Evolutionary conservation across 163 green algal species (phyloP).

Genomic region (Chlamydomonas reinhardtii): DNA sequence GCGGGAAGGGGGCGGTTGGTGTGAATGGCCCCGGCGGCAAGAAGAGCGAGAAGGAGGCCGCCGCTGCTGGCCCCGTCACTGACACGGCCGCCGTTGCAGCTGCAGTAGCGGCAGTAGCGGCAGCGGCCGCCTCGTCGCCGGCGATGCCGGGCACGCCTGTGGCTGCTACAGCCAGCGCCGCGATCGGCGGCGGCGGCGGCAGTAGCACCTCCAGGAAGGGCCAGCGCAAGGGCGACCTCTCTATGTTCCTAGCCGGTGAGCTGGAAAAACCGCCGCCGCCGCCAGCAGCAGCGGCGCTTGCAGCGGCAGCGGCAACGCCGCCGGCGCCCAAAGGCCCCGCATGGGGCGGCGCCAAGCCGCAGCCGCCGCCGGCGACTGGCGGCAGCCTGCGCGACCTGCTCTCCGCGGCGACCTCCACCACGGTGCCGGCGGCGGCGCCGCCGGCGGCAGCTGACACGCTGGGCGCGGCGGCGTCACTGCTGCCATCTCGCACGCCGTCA

Average conservation of each 20-base stretch:
- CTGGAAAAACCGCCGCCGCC: constrained; percentile 42
- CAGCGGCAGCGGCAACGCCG: not conserved
- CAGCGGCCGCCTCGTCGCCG: not conserved
- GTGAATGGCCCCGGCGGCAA: not conserved
- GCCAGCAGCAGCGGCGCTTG: not conserved
- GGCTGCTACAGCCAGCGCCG: too few species aligned
- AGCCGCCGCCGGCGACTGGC: not conserved
- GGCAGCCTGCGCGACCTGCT: constrained; percentile 46
- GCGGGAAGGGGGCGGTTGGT: not conserved
- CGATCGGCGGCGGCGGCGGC: not conserved
- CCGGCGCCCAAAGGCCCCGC: constrained; percentile 48
- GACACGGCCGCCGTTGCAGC: not conserved
- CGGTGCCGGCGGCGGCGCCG: not conserved
- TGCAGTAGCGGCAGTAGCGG: not conserved
- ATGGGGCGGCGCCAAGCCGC: constrained; percentile 48
- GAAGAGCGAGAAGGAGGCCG: not conserved
- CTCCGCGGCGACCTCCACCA: not conserved
- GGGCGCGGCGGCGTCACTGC: not conserved
- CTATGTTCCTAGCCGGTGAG: constrained; percentile 68
- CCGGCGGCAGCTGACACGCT: not conserved
- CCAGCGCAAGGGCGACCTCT: constrained; percentile 67
- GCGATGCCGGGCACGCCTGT: too few species aligned
- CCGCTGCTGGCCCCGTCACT: not conserved
- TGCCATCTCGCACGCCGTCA: not conserved
- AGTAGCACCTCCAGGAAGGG: constrained; percentile 7